Base-by-base conservation (phyloP, 306 rosid species). In the Hylodesmum podocarpum region DNA sequence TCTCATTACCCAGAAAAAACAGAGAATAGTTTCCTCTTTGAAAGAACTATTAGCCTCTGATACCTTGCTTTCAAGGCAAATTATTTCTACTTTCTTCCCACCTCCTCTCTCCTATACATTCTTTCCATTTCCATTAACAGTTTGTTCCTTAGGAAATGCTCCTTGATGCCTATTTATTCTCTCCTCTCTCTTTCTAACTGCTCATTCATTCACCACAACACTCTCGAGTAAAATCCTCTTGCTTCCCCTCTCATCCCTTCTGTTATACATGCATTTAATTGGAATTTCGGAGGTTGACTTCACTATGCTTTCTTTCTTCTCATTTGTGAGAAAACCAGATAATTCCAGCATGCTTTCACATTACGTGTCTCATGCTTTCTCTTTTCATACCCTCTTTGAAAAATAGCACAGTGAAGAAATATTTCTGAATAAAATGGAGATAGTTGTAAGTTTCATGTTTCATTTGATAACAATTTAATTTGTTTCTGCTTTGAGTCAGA, bases 401-500 rank as follows among this genome's bases (percentile, higher is more conserved):
- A 37, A 25, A 13, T 4, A 0, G 15, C 53, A 46, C 59, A 46
- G 3, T 51, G 44, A 2, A 53, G 41, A 75, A 62, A 50, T 36
- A 27, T 9, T 53, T 43, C n/a, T 16, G 27, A 39, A 27, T 62
- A 18, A 0, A 12, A 55, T 55, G 36, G 36, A 55, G 16, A 24
- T 25, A 54, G 11, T 13, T 44, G 4, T 21, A 27, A 58, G 3
- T 41, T 22, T 73, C 15, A 51, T 19, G 49, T 57, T 77, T 49
- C 33, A 61, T 58, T 59, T 75, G 33, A 49, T 50, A 29, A 31
- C 8, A 36, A 10, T 70, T 24, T 59, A 22, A 2, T 76, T 61
- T 59, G 4, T 50, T 64, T 67, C 24, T 82, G 47, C 43, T 65
- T 55, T n/a, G n/a, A n/a, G n/a, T n/a, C n/a, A n/a, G n/a, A n/a